phyloP scores from a whole-genome alignment of 2,329 filamentous ascomycete genomes.

The Fusarium pseudonygamai region DNA sequence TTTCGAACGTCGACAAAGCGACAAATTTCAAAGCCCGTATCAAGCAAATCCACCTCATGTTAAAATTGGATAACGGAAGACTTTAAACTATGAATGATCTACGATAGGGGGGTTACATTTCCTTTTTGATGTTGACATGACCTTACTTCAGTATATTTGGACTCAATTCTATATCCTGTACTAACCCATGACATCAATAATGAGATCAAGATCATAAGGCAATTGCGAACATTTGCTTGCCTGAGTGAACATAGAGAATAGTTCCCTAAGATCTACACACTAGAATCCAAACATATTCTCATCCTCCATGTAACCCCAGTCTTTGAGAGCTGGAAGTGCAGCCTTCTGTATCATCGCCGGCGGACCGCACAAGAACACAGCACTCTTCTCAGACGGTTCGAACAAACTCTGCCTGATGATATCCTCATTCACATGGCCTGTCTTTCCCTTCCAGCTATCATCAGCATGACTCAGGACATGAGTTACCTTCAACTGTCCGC shows the following conservation, averaged over 20 bases:
- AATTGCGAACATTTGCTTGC: accelerated
- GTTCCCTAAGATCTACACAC: accelerated
- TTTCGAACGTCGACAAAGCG: accelerated
- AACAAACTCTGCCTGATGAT: neutral
- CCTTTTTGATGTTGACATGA: no score
- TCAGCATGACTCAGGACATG: neutral
- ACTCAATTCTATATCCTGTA: neutral
- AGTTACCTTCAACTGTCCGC: conserved; percentile 27
- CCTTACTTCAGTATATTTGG: neutral
- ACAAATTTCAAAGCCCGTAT: neutral
- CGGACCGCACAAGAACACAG: neutral
- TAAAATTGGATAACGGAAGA: accelerated
- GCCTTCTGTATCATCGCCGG: neutral
- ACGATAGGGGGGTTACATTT: neutral
- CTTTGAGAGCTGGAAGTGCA: neutral
- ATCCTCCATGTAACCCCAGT: neutral
- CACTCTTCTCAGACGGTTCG: neutral
- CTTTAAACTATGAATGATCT: neutral
- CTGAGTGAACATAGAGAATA: neutral
- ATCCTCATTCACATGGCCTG: neutral
- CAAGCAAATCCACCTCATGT: accelerated
- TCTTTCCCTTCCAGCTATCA: no score
- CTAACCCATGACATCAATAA: no score
- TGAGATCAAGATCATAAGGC: accelerated
- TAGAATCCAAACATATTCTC: neutral